Evolutionary conservation across 1,139 yeast species (phyloP), one percentile per base, ranked within the genome.

Genomic region (Trichomonascaceae sp.): DNA sequence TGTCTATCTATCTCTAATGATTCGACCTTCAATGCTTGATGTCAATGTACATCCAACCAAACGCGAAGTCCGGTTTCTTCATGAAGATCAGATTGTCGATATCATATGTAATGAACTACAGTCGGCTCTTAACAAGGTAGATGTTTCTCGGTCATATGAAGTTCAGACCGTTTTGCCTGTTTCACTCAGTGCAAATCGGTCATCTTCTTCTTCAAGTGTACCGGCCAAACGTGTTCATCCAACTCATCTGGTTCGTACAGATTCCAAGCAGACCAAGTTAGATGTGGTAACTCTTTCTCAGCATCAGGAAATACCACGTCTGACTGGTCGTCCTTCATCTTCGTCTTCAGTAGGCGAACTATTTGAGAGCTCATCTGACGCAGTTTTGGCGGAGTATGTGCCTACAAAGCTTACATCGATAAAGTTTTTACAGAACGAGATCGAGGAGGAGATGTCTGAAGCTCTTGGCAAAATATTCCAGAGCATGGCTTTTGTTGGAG

Each of bases 1-100:
- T 66, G 77, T 88, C 1, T 93, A 90, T 68, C 60, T 93, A 53
- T 77, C 88, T 49, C 67, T 93, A 20, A 74, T 75, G 43, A 81
- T 93, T 5, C 74, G 76, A 18, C 87, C 97, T 0, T 73, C 72
- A 38, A 84, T 85, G 57, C 75, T 93, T 13, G 99, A 93, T 67
- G 99, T 93, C 10, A 93, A 93, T 67, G 84, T 95, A 9, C 99
- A 95, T 65, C 99, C 99, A 0, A 93, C 99, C 0, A 93, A 93
- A 63, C 77, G 95, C 53, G 98, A 93, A 63, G 98, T 95, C 1
- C 71, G 96, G 51, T 90, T 95, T 66, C 72, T 93, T 41, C 70
- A 83, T 65, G 98, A 95, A 64, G 95, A 87, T 53, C 98, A 90
- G 65, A 87, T 95, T 20, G 78, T 88, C 7, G 90, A 85, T 45